These are phyloP conservation scores for Lepiota brunneoincarnata DNA, from an alignment of 768 basidiomycete genomes.

Conservation along the genomic window DNA sequence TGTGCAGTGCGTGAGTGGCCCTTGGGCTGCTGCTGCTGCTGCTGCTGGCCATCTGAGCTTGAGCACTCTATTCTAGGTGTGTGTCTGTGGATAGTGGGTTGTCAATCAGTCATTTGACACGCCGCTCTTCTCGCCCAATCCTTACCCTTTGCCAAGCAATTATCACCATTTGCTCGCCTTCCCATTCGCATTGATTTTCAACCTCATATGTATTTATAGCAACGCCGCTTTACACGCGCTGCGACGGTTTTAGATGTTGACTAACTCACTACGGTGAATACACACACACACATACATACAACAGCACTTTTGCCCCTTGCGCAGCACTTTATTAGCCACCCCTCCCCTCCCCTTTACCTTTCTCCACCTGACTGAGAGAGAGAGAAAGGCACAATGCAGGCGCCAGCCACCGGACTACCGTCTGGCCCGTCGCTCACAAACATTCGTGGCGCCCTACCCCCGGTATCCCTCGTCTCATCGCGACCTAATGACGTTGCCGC, in stretches of 20 bases:
- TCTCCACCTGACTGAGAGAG: background rate
- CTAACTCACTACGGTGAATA: constrained; percentile 6
- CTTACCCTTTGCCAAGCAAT: constrained; percentile 11
- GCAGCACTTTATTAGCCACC: background rate
- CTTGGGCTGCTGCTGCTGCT: too few relatives aligned
- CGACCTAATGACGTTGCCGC: background rate
- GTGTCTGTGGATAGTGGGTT: background rate
- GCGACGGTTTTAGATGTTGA: constrained; percentile 4
- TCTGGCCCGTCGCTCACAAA: background rate
- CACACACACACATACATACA: background rate
- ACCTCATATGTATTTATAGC: constrained; percentile 9
- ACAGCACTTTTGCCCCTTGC: background rate
- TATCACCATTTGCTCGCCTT: constrained; percentile 13
- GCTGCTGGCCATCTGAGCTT: too few relatives aligned
- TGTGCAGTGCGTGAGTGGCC: too few relatives aligned
- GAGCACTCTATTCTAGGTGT: too few relatives aligned
- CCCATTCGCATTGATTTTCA: constrained; percentile 5
- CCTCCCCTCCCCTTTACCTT: background rate
- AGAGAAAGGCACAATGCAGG: background rate
- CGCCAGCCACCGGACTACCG: background rate
- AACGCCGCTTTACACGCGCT: constrained; percentile 11
- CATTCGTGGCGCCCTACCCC: background rate
- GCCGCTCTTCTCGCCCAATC: constrained; percentile 11
- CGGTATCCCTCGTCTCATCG: constrained; percentile 6
- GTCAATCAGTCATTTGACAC: constrained; percentile 12